A percentile compares a stretch with the other conserved stretches of the same genome.
Conservation (phyloP, 805 yeast genomes). For the Candida quercuum region DNA sequence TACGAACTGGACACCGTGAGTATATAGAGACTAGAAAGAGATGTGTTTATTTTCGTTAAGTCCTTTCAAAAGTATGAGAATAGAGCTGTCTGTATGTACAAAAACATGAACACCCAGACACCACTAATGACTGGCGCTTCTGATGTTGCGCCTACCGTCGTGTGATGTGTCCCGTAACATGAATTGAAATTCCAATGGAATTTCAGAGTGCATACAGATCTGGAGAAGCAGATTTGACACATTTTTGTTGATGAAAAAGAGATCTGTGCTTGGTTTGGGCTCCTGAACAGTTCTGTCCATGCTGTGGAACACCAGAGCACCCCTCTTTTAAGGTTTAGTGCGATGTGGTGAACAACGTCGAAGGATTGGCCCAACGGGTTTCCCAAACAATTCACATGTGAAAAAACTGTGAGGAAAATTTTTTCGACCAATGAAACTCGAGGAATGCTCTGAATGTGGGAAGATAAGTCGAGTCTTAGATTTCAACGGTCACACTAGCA, state of each 20-base stretch:
- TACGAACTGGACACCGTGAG: background rate
- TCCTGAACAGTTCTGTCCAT: background rate
- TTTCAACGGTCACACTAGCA: too few species aligned
- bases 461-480: too few species aligned
- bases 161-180: background rate
- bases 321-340: too few species aligned
- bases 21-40: background rate
- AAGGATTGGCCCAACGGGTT: too few species aligned
- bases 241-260: slow-evolving; percentile 1
- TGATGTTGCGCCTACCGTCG: background rate
- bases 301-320: background rate
- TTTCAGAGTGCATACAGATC: slow-evolving; percentile 5
- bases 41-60: background rate
- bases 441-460: too few species aligned
- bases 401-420: background rate
- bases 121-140: too few species aligned
- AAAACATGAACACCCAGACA: background rate
- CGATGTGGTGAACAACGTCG: too few species aligned
- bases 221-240: background rate
- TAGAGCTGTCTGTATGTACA: too few species aligned
- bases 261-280: background rate
- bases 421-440: slow-evolving; percentile 1
- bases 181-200: slow-evolving; percentile 5
- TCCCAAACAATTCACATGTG: slow-evolving; percentile 2
- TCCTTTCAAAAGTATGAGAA: background rate